Percentiles rank a stretch among this genome's conserved stretches.
These are phyloP conservation scores for Logfia minima DNA, from an alignment of 129 eudicot genomes.

Conservation along the genomic window DNA sequence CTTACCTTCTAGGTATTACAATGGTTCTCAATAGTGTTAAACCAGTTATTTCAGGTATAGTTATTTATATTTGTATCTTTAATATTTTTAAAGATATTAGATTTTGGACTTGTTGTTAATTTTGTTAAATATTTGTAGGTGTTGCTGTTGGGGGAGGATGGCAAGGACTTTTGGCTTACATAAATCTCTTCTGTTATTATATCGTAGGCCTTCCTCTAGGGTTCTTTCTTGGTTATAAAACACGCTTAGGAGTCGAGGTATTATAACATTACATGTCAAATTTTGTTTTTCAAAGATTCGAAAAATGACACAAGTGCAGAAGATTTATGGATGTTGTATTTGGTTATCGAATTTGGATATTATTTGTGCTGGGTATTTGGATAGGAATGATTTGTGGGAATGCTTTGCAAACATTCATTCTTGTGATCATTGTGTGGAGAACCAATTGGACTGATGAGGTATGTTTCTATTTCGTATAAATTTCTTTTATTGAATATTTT, in stretches of 20 bases:
- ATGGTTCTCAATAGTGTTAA: background rate
- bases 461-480: background rate
- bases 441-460: conserved; percentile 79
- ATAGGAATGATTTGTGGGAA: conserved; percentile 82
- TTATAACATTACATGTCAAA: background rate
- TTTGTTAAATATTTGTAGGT: background rate
- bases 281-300: background rate
- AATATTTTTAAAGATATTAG: too few species aligned
- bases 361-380: conserved; percentile 67
- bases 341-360: background rate
- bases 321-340: background rate
- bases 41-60: background rate
- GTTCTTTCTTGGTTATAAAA: background rate
- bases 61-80: background rate
- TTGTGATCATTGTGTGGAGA: conserved; percentile 53
- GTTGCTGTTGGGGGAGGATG: background rate
- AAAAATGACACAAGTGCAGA: too few species aligned
- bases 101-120: background rate
- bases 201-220: background rate
- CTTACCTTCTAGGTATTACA: background rate
- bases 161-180: background rate
- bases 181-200: background rate
- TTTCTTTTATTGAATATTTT: too few species aligned
- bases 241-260: background rate
- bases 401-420: conserved; percentile 58